Conservation (phyloP, 345 rosid species). For the Tarenaya hassleriana region DNA sequence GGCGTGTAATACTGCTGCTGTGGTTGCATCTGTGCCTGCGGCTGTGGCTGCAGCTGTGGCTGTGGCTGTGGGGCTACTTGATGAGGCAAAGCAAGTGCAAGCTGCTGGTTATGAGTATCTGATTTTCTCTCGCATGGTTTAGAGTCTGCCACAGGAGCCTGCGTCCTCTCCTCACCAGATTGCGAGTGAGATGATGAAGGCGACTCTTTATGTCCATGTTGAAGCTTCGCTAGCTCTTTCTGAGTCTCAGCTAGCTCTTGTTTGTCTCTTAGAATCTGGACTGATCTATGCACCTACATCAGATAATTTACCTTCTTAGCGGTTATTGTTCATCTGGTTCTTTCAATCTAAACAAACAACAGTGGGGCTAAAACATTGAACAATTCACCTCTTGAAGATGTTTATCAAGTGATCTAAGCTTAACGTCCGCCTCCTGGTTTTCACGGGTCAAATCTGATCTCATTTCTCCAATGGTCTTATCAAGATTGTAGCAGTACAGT, state of each 20-base stretch:
- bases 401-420: constrained; percentile 86
- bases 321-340: not conserved
- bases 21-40: constrained; percentile 33
- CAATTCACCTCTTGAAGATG: constrained; percentile 86
- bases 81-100: constrained; percentile 88
- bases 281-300: constrained; percentile 91
- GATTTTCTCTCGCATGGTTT: constrained; percentile 50
- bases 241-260: constrained; percentile 96
- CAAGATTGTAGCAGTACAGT: constrained; percentile 84
- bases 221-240: constrained; percentile 89
- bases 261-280: constrained; percentile 94
- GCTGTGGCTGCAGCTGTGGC: constrained; percentile 41
- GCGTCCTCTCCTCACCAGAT: constrained; percentile 57
- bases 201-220: constrained; percentile 80
- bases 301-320: constrained; percentile 5
- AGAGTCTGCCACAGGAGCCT: constrained; percentile 52
- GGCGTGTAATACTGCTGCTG: constrained; percentile 18
- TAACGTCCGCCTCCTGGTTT: constrained; percentile 61
- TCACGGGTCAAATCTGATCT: constrained; percentile 66
- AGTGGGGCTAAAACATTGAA: not conserved
- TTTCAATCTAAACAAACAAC: not conserved
- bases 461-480: constrained; percentile 93
- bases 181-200: constrained; percentile 61
- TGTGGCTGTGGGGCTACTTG: constrained; percentile 72
- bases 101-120: constrained; percentile 67